Conservation (phyloP, 352 stramenopile species). For the Pythium scleroteichum region DNA sequence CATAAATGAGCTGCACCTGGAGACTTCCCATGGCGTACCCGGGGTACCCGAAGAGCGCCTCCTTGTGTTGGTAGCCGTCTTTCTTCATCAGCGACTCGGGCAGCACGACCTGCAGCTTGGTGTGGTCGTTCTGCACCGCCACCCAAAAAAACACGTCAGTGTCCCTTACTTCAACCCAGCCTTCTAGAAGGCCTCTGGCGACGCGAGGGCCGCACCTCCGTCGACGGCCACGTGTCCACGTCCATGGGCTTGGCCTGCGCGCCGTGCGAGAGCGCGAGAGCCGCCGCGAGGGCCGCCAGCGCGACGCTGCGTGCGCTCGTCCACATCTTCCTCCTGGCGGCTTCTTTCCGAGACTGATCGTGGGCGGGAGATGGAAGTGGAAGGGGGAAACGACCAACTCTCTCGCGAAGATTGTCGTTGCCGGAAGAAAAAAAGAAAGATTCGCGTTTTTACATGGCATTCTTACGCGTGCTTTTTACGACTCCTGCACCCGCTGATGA, state of each 20-base stretch:
- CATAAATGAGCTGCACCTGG: constrained; percentile 91
- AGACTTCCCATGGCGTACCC: constrained; percentile 89
- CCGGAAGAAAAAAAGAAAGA: constrained; percentile 28
- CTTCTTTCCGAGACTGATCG: constrained; percentile 14
- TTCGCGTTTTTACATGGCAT: constrained; percentile 12
- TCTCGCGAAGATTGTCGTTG: constrained; percentile 22
- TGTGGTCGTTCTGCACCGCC: constrained; percentile 86
- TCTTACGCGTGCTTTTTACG: constrained; percentile 9
- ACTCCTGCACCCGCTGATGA: constrained; percentile 5
- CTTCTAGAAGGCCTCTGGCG: background rate
- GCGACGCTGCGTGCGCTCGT: constrained; percentile 18
- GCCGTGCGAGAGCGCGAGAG: constrained; percentile 24
- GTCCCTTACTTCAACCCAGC: constrained; percentile 23
- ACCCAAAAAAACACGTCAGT: constrained; percentile 1
- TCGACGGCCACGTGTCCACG: constrained; percentile 81
- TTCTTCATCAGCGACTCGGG: constrained; percentile 89
- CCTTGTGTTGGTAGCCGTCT: constrained; percentile 95
- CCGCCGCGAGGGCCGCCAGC: constrained; percentile 26
- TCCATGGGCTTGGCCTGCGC: constrained; percentile 53
- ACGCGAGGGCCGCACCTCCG: constrained; percentile 48
- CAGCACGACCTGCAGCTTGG: constrained; percentile 88
- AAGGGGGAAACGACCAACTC: constrained; percentile 23
- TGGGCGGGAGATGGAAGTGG: constrained; percentile 7
- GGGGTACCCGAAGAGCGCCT: constrained; percentile 96
- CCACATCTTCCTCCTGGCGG: constrained; percentile 16